Base-by-base conservation (phyloP, 352 stramenopile species). In the Phytophthora aleatoria region DNA sequence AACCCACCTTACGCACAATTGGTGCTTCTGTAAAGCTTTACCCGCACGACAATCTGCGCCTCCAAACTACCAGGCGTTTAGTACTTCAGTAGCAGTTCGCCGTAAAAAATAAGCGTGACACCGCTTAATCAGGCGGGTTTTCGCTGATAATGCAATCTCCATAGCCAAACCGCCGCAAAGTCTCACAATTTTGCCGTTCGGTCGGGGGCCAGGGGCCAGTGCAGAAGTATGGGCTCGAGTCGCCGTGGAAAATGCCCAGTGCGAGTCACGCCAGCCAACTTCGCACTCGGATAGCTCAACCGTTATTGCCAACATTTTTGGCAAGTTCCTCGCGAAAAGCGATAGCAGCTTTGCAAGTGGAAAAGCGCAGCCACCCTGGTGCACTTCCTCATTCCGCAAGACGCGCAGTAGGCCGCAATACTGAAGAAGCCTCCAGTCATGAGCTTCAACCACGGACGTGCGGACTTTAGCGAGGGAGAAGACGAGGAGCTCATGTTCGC, bases 401-500 rank as follows among this genome's bases (percentile, higher is more conserved):
- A 72, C 51, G 62, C 62, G 39, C 55, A 63, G 24, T 10, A 52
- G 50, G 28, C 28, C 43, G 1, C 48, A 35, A 3, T 28, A 36
- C 26, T 20, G 7, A 20, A 10, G 1, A 64, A 62, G 36, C 10
- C 41, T 56, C 35, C 8, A 56, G 28, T 1, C 24, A 64, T 66
- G 62, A 65, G 47, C 15, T 28, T 30, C 27, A 30, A 69, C 12
- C 27, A 49, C 5, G 9, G 39, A 49, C 39, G 13, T 11, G 27
- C 26, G 50, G 27, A 49, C 48, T 51, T 64, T 5, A 73, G 60
- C 20, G 65, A 74, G 6, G 61, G 31, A 20, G 76, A 86, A n/a
- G 76, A 90, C 16, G 76, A 90, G 27, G 81, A 92, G 39, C 74
- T 92, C 67, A 87, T 90, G 79, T 92, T 92, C 61, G 48, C 78